A percentile compares a stretch with the other conserved stretches of the same genome.
These are phyloP conservation scores for Chlamydomonas schloesseri DNA, from an alignment of 139 green algal species.

Conservation along the genomic window DNA sequence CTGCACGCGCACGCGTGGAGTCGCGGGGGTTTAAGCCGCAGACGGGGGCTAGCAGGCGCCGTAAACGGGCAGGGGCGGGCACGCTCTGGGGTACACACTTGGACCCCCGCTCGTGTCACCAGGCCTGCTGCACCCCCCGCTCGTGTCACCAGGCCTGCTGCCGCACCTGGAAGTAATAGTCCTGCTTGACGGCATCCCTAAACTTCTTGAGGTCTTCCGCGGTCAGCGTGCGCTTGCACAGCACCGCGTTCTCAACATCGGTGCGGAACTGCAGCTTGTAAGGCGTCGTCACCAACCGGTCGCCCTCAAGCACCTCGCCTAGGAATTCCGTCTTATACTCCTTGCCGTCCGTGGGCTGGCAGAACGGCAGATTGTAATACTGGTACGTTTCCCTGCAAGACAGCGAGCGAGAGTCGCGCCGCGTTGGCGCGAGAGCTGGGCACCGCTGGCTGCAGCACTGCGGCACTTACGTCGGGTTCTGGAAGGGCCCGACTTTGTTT, in stretches of 20 bases:
- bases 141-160: too few species aligned
- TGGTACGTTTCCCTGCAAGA: constrained; percentile 92
- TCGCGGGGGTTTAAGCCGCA: too few species aligned
- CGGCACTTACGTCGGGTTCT: constrained; percentile 71
- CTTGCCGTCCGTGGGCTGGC: constrained; percentile 79
- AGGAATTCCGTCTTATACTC: constrained; percentile 90
- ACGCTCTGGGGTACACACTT: too few species aligned
- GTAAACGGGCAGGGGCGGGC: background rate
- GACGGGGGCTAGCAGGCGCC: too few species aligned
- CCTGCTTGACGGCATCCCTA: constrained; percentile 82
- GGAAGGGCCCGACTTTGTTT: constrained; percentile 85
- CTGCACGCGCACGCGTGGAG: constrained; percentile 56
- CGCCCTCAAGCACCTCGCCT: constrained; percentile 86
- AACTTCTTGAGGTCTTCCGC: constrained; percentile 88
- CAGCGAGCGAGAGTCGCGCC: background rate
- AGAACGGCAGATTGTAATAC: constrained; percentile 98
- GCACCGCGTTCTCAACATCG: constrained; percentile 81
- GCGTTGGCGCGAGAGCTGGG: background rate
- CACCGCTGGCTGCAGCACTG: background rate
- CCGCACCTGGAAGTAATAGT: constrained; percentile 98
- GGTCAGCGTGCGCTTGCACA: constrained; percentile 87
- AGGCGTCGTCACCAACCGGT: constrained; percentile 86
- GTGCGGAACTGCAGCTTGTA: constrained; percentile 91
- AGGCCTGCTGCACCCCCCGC: too few species aligned
- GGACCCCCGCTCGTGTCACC: too few species aligned